phyloP scores from a whole-genome alignment of 2,329 filamentous ascomycete genomes.

The Dothideomycetes sp. region DNA sequence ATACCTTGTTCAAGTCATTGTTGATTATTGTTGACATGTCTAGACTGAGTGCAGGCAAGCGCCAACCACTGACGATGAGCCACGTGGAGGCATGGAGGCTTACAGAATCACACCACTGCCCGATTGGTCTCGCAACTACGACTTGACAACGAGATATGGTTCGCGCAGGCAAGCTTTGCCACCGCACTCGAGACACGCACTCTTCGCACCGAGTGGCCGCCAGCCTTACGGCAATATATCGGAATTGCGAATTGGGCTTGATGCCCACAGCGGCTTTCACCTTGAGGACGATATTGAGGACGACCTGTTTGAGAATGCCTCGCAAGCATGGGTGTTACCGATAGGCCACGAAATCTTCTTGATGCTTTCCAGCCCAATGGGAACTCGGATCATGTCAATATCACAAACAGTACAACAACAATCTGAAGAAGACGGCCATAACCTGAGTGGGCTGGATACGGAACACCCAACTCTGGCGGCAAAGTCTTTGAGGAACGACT shows the following conservation, averaged over 20 bases:
- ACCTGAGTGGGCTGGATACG: slow-evolving; percentile 19
- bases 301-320: slow-evolving; percentile 20
- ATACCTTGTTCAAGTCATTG: too few species aligned
- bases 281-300: slow-evolving; percentile 10
- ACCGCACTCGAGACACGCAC: slow-evolving; percentile 18
- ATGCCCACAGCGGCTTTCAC: slow-evolving; percentile 22
- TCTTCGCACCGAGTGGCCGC: slow-evolving; percentile 35
- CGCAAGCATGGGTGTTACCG: slow-evolving; percentile 31
- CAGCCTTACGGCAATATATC: slow-evolving; percentile 36
- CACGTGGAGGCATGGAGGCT: slow-evolving; percentile 7
- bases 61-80: not conserved
- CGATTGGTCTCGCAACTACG: slow-evolving; percentile 49
- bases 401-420: slow-evolving; percentile 10
- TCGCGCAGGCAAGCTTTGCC: not conserved
- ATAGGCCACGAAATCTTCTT: slow-evolving; percentile 27
- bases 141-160: slow-evolving; percentile 27
- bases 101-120: slow-evolving; percentile 34
- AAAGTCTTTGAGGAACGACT: slow-evolving; percentile 16
- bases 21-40: too few species aligned
- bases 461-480: slow-evolving; percentile 21
- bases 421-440: slow-evolving; percentile 12
- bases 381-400: slow-evolving; percentile 14
- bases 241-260: slow-evolving; percentile 34
- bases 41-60: slow-evolving; percentile 7
- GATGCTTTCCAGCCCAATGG: slow-evolving; percentile 27